Evolutionary conservation across 805 yeast species (phyloP), one percentile per base, ranked within the genome.

Genomic region (Ogataea polymorpha): DNA sequence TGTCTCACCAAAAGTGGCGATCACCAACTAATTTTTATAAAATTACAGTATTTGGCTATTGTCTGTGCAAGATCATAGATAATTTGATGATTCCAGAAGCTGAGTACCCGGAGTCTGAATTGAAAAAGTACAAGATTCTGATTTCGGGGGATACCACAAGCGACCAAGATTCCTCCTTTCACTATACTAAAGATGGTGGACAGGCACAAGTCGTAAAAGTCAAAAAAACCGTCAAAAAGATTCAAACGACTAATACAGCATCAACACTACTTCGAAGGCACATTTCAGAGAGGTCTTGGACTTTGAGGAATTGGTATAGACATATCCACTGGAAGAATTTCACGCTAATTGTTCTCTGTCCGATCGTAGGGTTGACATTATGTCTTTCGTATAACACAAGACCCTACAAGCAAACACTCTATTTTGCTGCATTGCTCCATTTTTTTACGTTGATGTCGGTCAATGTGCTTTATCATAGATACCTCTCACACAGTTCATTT

Each of bases 391-490:
- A 37, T 18, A 42, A 48, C 18, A 49, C 51, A 2, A 39, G 41
- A 27, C 39, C 51, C 1, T 26, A 35, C 2, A 48, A 35, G 16
- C 51, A 48, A 13, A 61, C 95, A 2, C 51, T 79, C 2, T 52
- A 68, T 14, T 75, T 82, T 56, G 72, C 80, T 1, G 39, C 80
- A 11, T 48, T 69, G 35, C 72, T 80, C 56, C 87, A 86, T 60
- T 51, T 69, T 15, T 54, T 77, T 43, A 75, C 87, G 11, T 80
- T 87, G 18, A 51, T 85, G n/a, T 78, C 88, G 28, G 78, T 87
- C 55, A 85, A 90, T 34, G 85, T 88, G 12, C 86, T 95, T 2
- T 87, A 88, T 65, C 96, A 87, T 59, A 70, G 96, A 34, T 72
- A 82, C 44, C 86, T 75, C 72, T 72, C 95, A 2, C 87, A 80